Conservation (phyloP, 495 filamentous ascomycete genomes). For the Aspergillus nidulans region DNA sequence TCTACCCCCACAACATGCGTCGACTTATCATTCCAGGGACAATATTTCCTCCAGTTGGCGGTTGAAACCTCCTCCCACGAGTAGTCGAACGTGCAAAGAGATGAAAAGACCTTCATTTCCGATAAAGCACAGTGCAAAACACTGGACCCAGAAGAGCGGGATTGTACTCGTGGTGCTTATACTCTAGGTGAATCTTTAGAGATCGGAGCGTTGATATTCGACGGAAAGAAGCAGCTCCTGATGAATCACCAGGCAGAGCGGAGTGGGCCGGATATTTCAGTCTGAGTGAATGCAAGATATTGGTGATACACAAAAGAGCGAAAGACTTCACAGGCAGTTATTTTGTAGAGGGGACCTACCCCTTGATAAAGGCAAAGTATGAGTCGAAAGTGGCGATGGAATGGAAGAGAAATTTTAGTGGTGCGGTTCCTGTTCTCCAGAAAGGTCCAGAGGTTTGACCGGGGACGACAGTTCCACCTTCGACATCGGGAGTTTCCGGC, state of each 20-base stretch:
- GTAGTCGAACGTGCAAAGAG: constrained; percentile 85
- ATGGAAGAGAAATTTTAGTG: constrained; percentile 11
- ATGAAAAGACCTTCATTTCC: constrained; percentile 91
- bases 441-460: not conserved
- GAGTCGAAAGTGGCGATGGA: constrained; percentile 20
- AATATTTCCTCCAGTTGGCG: constrained; percentile 99
- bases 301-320: constrained; percentile 2
- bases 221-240: too few species aligned
- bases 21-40: constrained; percentile 94
- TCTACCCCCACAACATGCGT: constrained; percentile 94
- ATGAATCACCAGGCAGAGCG: too few species aligned
- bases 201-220: not conserved
- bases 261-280: too few species aligned
- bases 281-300: not conserved
- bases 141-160: not conserved
- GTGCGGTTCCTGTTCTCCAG: constrained; percentile 3
- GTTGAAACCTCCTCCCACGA: constrained; percentile 98
- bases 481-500: constrained; percentile 22
- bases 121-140: not conserved
- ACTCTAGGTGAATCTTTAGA: not conserved
- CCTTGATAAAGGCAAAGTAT: constrained; percentile 4
- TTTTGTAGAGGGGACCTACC: not conserved
- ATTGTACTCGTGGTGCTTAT: too few species aligned
- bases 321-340: not conserved
- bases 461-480: constrained; percentile 7